Conservation (phyloP, 768 basidiomycete genomes). For the Gloeopeniophorella convolvens region DNA sequence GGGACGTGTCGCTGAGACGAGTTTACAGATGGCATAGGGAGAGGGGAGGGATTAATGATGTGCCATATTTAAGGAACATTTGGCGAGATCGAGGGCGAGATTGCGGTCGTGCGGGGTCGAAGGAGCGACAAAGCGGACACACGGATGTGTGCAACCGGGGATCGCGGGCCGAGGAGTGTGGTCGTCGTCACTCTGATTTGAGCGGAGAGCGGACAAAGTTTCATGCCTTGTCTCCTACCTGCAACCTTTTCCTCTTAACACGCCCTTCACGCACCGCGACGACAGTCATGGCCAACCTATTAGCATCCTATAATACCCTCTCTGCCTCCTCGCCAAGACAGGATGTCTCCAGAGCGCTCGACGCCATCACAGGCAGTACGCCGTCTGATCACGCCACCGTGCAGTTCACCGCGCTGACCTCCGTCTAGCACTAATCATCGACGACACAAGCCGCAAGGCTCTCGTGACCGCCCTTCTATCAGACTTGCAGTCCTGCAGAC, state of each 20-base stretch:
- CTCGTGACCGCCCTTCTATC: constrained; percentile 4
- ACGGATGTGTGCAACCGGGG: too few relatives aligned
- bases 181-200: too few relatives aligned
- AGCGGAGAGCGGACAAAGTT: too few relatives aligned
- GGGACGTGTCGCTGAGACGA: too few relatives aligned
- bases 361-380: constrained; percentile 46
- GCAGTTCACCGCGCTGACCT: constrained; percentile 39
- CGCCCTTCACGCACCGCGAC: background rate
- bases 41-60: too few relatives aligned
- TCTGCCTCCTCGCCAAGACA: constrained; percentile 17
- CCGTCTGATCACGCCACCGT: background rate
- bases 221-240: constrained; percentile 6
- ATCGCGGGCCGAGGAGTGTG: too few relatives aligned
- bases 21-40: too few relatives aligned
- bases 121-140: too few relatives aligned
- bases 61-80: too few relatives aligned
- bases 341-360: constrained; percentile 42
- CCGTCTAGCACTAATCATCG: constrained; percentile 34
- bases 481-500: constrained; percentile 10
- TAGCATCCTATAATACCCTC: constrained; percentile 39
- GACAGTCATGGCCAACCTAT: constrained; percentile 38
- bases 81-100: too few relatives aligned
- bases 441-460: constrained; percentile 2
- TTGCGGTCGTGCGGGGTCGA: too few relatives aligned
- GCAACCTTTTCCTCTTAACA: background rate